These are phyloP conservation scores for Saccharomycopsis lassenensis DNA, from an alignment of 805 yeast genomes.

Conservation along the genomic window DNA sequence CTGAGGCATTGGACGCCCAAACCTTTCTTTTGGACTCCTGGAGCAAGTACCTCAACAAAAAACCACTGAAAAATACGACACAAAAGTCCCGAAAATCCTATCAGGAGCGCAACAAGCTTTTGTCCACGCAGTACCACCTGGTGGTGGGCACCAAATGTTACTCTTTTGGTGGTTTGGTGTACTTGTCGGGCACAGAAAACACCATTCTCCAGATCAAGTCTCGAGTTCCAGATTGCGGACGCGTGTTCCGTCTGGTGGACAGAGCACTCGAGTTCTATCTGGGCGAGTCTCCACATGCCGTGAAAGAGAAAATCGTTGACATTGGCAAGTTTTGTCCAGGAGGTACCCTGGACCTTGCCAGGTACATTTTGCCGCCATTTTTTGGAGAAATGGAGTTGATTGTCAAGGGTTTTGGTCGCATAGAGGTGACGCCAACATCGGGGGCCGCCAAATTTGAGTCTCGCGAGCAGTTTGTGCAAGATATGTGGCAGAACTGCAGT, in stretches of 20 bases:
- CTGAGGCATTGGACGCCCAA: too few species aligned
- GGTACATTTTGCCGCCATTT: conserved; percentile 61
- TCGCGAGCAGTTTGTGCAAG: too few species aligned
- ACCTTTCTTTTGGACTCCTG: too few species aligned
- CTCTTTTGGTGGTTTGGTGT: conserved; percentile 54
- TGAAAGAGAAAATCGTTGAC: conserved; percentile 15
- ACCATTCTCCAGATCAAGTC: conserved; percentile 38
- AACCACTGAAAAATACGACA: conserved; percentile 25
- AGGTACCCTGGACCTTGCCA: conserved; percentile 18
- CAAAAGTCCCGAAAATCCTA: too few species aligned
- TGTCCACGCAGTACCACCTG: too few species aligned
- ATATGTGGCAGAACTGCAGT: too few species aligned
- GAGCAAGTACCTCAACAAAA: too few species aligned
- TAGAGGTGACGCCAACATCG: conserved; percentile 53
- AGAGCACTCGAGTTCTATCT: conserved; percentile 24
- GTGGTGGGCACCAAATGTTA: conserved; percentile 35
- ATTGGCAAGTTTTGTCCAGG: conserved; percentile 31
- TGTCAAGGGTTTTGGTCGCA: conserved; percentile 51
- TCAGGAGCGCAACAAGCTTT: too few species aligned
- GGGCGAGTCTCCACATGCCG: conserved; percentile 22
- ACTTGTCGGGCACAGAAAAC: conserved; percentile 40
- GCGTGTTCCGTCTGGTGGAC: conserved; percentile 25
- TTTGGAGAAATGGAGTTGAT: conserved; percentile 57
- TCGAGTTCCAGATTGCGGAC: conserved; percentile 32
- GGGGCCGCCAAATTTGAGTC: too few species aligned